These are phyloP conservation scores for Colletotrichum navitas DNA, from an alignment of 2,329 filamentous ascomycete genomes.

Conservation along the genomic window DNA sequence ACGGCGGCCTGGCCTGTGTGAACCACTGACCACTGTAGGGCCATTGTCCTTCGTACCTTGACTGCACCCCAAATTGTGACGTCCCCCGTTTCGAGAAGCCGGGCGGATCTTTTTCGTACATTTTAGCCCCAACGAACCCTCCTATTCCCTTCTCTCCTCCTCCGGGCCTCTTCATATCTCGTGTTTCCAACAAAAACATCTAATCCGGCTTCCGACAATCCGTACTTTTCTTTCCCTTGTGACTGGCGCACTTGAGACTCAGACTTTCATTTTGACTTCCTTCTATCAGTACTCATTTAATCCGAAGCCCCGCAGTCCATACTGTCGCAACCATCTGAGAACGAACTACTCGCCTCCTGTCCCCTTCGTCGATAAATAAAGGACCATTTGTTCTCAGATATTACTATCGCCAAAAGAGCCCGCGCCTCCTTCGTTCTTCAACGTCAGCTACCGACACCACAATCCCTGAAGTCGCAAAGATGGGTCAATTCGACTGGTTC, in stretches of 20 bases:
- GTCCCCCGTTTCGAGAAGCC: constrained; percentile 47
- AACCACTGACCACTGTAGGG: constrained; percentile 41
- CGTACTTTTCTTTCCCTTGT: constrained; percentile 44
- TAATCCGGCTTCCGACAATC: constrained; percentile 23
- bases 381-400: not conserved
- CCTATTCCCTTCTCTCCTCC: constrained; percentile 21
- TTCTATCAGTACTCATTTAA: constrained; percentile 28
- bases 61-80: constrained; percentile 45
- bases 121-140: constrained; percentile 23
- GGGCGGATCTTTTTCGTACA: constrained; percentile 35
- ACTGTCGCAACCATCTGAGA: constrained; percentile 27
- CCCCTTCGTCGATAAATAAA: not conserved
- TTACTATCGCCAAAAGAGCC: not conserved
- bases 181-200: constrained; percentile 33
- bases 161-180: constrained; percentile 36
- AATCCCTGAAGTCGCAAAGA: constrained; percentile 42
- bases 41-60: constrained; percentile 42
- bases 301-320: constrained; percentile 26
- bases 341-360: constrained; percentile 22
- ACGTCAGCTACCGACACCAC: not conserved
- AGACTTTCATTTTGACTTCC: constrained; percentile 36
- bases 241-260: constrained; percentile 43
- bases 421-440: not conserved
- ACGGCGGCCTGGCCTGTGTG: constrained; percentile 40
- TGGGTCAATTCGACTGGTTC: constrained; percentile 71